Percentiles rank a stretch among this genome's conserved stretches.
phyloP scores from a whole-genome alignment of 1,284 basidiomycete species.

The Nidula niveotomentosa region DNA sequence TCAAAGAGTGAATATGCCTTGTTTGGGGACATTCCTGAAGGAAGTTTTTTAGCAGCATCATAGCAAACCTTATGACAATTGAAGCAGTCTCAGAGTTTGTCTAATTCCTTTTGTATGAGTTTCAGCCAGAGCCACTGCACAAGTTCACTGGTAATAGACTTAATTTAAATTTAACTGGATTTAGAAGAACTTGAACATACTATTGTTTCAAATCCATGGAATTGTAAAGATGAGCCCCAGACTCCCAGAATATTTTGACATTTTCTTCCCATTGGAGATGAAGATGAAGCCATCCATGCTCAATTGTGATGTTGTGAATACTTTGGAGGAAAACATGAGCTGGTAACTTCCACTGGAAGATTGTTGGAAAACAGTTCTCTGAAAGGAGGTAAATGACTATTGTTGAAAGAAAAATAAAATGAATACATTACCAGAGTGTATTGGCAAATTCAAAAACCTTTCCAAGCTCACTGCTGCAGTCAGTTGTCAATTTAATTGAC shows the following conservation, averaged over 20 bases:
- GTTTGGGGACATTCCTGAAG: constrained; percentile 23
- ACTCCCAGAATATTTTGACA: constrained; percentile 21
- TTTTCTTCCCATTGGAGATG: constrained; percentile 27
- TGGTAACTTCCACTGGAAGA: constrained; percentile 11
- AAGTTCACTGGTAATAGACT: constrained; percentile 16
- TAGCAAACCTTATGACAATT: constrained; percentile 18
- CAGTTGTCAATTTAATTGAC: constrained; percentile 19
- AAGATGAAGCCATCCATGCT: constrained; percentile 28
- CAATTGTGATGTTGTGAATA: constrained; percentile 32
- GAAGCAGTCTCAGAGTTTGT: constrained; percentile 14
- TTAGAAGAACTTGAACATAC: no score
- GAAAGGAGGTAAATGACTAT: not conserved
- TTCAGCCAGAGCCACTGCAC: constrained; percentile 29
- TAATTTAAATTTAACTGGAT: not conserved
- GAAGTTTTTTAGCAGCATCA: constrained; percentile 20
- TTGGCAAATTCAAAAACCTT: constrained; percentile 25
- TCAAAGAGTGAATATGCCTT: constrained; percentile 14
- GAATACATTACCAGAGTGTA: constrained; percentile 22
- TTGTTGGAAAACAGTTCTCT: constrained; percentile 17
- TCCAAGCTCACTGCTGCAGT: constrained; percentile 32
- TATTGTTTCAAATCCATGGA: constrained; percentile 15
- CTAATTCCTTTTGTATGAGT: constrained; percentile 23
- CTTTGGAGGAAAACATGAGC: constrained; percentile 27
- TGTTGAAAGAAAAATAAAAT: not conserved
- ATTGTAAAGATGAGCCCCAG: constrained; percentile 20